Evolutionary conservation across 148 eudicot genomes (phyloP), one percentile per base, ranked within the genome.

Genomic region (Fagopyrum tataricum): DNA sequence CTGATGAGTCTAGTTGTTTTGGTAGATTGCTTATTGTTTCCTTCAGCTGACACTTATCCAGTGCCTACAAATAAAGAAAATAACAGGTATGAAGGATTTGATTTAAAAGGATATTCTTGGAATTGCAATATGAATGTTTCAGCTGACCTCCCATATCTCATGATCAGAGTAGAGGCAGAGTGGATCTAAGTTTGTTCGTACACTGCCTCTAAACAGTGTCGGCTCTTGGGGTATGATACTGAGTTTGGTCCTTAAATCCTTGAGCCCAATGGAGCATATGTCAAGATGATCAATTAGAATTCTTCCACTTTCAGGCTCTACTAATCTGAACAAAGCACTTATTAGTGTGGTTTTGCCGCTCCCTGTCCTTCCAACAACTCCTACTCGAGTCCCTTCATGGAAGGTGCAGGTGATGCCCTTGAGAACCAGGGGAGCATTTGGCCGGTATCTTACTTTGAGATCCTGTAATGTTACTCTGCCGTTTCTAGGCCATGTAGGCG

Each of bases 221-320:
- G 95, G 91, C 20, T 90, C 95, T 77, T 90, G 95, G 67, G 91
- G 95, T 37, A 90, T 90, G 69, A 87, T 81, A 56, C 86, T 84
- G 52, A 90, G 80, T 64, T 84, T 84, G 42, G 83, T 75, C 24
- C 95, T 77, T 20, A 90, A 62, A 76, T 87, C 88, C 73, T 79
- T 77, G 40, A 90, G 87, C 11, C 91, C 90, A 13, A 90, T 79
- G 17, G 90, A 74, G 84, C 85, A 82, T 51, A 90, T 87, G 47
- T 90, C 84, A 17, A 84, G 44, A 21, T 81, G 86, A 74, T 86
- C 95, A 61, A 90, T 71, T 18, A 78, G 72, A 53, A 87, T 90
- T 51, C 72, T 77, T 72, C 90, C 91, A 49, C 84, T 76, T 14
- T 76, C 55, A 24, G 90, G 95, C 51, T 87, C 91, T 51, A 90